Evolutionary conservation across 202 grass and related monocot genomes (phyloP).

Genomic region (Panicum hallii): DNA sequence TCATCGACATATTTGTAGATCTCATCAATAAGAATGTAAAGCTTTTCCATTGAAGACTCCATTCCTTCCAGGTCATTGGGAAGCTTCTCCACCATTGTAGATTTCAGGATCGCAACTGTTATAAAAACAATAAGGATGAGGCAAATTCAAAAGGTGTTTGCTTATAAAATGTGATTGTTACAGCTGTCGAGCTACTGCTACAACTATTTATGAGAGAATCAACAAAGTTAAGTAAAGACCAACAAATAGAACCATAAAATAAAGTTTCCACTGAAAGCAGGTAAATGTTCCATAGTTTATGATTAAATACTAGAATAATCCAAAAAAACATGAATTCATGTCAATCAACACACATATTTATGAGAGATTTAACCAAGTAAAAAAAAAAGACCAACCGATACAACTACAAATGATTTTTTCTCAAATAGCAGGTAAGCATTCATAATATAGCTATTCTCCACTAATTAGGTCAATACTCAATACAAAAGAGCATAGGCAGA

Average conservation of each 20-base stretch:
- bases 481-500: background rate
- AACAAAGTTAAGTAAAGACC: background rate
- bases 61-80: constrained; percentile 94
- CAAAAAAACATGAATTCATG: background rate
- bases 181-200: background rate
- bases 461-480: background rate
- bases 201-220: background rate
- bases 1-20: constrained; percentile 95
- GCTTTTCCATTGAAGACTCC: constrained; percentile 84
- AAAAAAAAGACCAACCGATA: background rate
- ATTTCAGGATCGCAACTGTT: constrained; percentile 87
- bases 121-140: background rate
- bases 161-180: background rate
- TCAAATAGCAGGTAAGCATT: background rate
- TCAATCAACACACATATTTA: background rate
- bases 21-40: constrained; percentile 85
- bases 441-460: background rate
- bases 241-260: background rate
- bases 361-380: constrained; percentile 1
- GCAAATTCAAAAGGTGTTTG: background rate
- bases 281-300: background rate
- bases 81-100: constrained; percentile 78
- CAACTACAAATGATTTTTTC: background rate
- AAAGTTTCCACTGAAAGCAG: background rate
- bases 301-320: background rate